A percentile compares a stretch with the other conserved stretches of the same genome.
These are phyloP conservation scores for Phytopythium aichiense DNA, from an alignment of 352 stramenopile genomes.

Conservation along the genomic window DNA sequence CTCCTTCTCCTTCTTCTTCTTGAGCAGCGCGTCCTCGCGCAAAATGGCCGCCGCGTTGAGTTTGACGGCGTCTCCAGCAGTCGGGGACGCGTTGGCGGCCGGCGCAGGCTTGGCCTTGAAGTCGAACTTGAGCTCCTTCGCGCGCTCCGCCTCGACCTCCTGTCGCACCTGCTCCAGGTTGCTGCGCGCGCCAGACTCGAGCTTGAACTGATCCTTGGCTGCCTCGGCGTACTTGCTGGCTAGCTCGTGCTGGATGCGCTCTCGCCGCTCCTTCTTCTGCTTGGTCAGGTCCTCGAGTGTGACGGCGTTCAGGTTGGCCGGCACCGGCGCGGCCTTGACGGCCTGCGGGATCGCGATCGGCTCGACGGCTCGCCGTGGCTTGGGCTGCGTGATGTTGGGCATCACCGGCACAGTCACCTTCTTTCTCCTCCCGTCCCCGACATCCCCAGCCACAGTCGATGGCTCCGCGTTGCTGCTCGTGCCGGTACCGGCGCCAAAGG, in stretches of 20 bases:
- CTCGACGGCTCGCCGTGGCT: slow-evolving; percentile 56
- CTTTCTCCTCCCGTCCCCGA: slow-evolving; percentile 32
- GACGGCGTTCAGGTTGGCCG: slow-evolving; percentile 50
- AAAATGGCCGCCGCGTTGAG: slow-evolving; percentile 89
- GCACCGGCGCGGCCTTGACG: slow-evolving; percentile 66
- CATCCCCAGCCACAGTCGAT: neutral
- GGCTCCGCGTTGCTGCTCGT: neutral
- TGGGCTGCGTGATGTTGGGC: slow-evolving; percentile 86
- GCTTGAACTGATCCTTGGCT: slow-evolving; percentile 61
- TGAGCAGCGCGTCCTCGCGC: slow-evolving; percentile 89
- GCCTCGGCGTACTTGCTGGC: slow-evolving; percentile 74
- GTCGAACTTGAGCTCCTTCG: slow-evolving; percentile 56
- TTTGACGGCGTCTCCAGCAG: slow-evolving; percentile 43
- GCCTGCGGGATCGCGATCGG: slow-evolving; percentile 78
- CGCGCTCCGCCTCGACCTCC: slow-evolving; percentile 63
- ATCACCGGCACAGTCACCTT: slow-evolving; percentile 60
- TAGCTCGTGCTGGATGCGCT: slow-evolving; percentile 50
- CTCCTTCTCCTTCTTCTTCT: slow-evolving; percentile 90
- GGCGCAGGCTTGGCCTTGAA: slow-evolving; percentile 77
- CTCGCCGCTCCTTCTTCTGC: slow-evolving; percentile 49
- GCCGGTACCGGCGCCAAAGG: slow-evolving; percentile 38
- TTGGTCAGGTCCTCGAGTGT: slow-evolving; percentile 50
- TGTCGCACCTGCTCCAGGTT: slow-evolving; percentile 65
- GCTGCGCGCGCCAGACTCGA: slow-evolving; percentile 70
- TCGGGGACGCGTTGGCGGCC: slow-evolving; percentile 21